Evolutionary conservation across 345 rosid species (phyloP), one percentile per base, ranked within the genome.

Genomic region (Arabidopsis suecica): DNA sequence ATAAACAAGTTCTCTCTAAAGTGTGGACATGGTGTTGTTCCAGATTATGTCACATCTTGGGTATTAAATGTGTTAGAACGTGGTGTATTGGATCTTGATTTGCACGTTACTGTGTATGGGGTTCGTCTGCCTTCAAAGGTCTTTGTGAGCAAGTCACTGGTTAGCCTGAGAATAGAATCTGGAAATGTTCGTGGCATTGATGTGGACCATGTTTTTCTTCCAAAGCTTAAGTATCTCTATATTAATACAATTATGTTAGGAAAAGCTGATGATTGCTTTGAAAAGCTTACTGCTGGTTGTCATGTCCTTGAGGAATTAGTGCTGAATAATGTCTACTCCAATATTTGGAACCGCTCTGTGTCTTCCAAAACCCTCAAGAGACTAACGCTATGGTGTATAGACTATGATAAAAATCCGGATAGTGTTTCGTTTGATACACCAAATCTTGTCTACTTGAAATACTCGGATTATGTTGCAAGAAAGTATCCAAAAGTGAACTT

Each of bases 1-100:
- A 7, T 70, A 13, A 33, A 70, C 57, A 36, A 34, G 13, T 58
- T 57, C 44, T 45, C 65, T 70, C 9, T 70, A 8, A 44, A 22
- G 14, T 70, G 74, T 69, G 56, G 33, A 20, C 8, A 18, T 13
- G 44, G 55, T 32, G 22, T 57, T 69, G 6, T 9, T 47, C 25
- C 67, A 1, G 55, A 4, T n/a, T 9, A 1, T 47, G 58, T 70
- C 42, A 45, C 6, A 12, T 3, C 4, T 5, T 72, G 61, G 42
- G 14, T 72, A 9, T 1, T n/a, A 2, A 72, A 72, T 3, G 76
- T 61, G 51, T 61, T 71, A 60, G 33, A 16, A 6, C 68, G 68
- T 34, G 75, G 61, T 1, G 53, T 61, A 6, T 6, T 4, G 1
- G 68, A 72, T 37, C 76, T 72, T 61, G 40, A 61, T 25, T 11